Evolutionary conservation across 345 rosid species (phyloP).

Genomic region (Lagerstroemia speciosa): DNA sequence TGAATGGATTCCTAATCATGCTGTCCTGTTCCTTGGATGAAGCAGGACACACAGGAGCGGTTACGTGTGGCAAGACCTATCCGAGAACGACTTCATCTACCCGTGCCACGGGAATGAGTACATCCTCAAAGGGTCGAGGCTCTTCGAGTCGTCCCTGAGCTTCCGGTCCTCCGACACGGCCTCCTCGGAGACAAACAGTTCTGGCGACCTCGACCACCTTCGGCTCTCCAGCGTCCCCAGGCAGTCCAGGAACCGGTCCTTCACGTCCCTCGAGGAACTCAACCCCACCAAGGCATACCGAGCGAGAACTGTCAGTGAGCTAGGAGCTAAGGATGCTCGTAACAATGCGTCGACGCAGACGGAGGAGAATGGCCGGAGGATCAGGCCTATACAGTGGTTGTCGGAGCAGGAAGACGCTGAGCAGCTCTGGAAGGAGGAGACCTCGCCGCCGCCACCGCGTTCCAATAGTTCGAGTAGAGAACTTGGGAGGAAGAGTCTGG

Average conservation of each 20-base stretch:
- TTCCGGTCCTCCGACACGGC: constrained; percentile 20
- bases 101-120: constrained; percentile 52
- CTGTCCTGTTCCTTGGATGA: too few species aligned
- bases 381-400: too few species aligned
- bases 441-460: constrained; percentile 17
- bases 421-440: constrained; percentile 8
- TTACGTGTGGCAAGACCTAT: constrained; percentile 64
- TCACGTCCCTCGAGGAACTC: constrained; percentile 4
- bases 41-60: constrained; percentile 50
- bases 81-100: constrained; percentile 42
- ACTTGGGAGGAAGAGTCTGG: constrained; percentile 14
- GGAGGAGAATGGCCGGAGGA: constrained; percentile 11
- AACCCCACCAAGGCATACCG: constrained; percentile 14
- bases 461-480: constrained; percentile 30
- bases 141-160: constrained; percentile 26
- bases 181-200: constrained; percentile 20
- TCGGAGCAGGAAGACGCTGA: constrained; percentile 1
- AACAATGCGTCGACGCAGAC: constrained; percentile 49
- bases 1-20: too few species aligned
- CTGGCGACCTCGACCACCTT: constrained; percentile 16
- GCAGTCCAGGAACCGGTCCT: constrained; percentile 12
- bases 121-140: constrained; percentile 57
- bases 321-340: neutral
- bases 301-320: constrained; percentile 10
- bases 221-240: constrained; percentile 8